Evolutionary conservation across 1,284 basidiomycete genomes (phyloP).

Genomic region (Golubevia sp.): DNA sequence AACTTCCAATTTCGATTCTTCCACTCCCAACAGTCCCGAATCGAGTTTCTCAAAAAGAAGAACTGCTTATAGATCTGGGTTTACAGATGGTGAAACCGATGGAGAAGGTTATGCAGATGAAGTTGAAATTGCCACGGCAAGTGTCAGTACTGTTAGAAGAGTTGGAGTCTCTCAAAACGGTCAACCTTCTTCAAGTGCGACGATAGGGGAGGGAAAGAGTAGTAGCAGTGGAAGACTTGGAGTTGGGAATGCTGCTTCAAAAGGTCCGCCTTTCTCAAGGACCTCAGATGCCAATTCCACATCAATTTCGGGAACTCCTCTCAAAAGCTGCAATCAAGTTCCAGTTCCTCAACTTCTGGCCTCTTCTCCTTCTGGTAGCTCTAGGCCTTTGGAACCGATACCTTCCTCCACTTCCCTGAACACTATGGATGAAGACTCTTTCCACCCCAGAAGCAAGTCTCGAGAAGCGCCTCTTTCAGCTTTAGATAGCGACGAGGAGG

Average conservation of each 20-base stretch:
- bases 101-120: not conserved
- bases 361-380: not conserved
- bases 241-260: too few species aligned
- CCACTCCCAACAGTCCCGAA: too few species aligned
- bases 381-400: not conserved
- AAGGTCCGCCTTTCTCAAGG: not conserved
- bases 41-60: not conserved
- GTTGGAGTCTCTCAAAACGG: not conserved
- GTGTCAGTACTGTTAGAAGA: not conserved
- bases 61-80: not conserved
- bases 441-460: too few species aligned
- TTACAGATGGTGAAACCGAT: not conserved
- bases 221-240: too few species aligned
- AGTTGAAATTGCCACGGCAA: not conserved
- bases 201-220: too few species aligned
- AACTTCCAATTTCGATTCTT: too few species aligned
- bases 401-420: not conserved
- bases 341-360: not conserved
- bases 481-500: too few species aligned
- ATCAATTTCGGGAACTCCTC: not conserved
- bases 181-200: too few species aligned
- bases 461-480: too few species aligned
- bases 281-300: not conserved
- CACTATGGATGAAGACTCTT: too few species aligned
- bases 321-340: too few species aligned